Evolutionary conservation across 805 yeast genomes (phyloP), one percentile per base, ranked within the genome.

Genomic region (Wickerhamiella sorbophila): DNA sequence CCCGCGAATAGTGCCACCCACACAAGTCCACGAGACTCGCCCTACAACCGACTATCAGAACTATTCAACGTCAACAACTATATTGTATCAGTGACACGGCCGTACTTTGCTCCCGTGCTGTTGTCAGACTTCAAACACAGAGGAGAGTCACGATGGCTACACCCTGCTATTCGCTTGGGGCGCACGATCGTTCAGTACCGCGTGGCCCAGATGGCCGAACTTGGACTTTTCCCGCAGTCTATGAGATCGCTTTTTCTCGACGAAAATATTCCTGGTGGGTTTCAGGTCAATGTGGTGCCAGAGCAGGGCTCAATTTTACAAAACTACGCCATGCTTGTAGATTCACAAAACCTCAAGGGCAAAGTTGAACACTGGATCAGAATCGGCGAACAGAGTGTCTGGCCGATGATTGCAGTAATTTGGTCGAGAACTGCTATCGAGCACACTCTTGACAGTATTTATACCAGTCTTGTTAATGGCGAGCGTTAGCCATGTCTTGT

Each of bases 61-160:
- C 68, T 88, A 44, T 91, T 88, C 65, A 91, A 91, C 53, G 97
- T 91, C 19, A 91, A 91, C 60, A 93, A 87, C 59, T 88, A 85
- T 55, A 69, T 91, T 24, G 87, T 87, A 1, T 83, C 95, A 17
- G 67, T 88, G 49, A 95, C 97, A 6, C 70, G 96, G 47, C 96
- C 97, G 0, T 91, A 88, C 54, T 65, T 88, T 51, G 95, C 95
- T 0, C 96, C 97, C 1, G 65, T 88, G 43, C 71, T 91, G 34
- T 76, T 82, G 31, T 79, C 82, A 49, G 95, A 85, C 55, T 68
- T 84, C 53, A 79, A 79, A 54, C 91, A 85, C 55, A 64, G 66
- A 56, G 67, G 59, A n/a, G 54, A 52, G 42, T 58, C 54, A 36
- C 48, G 60, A 36, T 48, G 67, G 63, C 53, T 61, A 22, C 55